These are phyloP conservation scores for Phytophthora vignae DNA, from an alignment of 352 stramenopile genomes.

Conservation along the genomic window DNA sequence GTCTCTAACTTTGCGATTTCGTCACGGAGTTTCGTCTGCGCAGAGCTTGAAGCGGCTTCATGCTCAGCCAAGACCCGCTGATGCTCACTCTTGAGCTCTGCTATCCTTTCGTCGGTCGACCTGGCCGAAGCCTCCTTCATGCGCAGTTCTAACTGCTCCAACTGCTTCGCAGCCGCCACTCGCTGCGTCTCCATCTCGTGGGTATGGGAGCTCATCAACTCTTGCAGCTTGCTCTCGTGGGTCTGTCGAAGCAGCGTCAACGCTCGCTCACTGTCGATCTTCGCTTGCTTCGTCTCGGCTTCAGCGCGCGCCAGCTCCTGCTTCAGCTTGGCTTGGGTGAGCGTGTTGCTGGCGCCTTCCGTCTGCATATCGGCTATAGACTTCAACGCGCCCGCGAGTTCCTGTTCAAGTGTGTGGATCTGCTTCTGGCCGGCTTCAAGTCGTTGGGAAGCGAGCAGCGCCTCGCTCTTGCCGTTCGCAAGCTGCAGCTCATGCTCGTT, in stretches of 20 bases:
- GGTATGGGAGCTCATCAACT: slow-evolving; percentile 32
- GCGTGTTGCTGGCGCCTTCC: slow-evolving; percentile 19
- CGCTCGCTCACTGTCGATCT: slow-evolving; percentile 23
- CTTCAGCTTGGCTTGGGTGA: slow-evolving; percentile 27
- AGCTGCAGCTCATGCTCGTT: slow-evolving; percentile 48
- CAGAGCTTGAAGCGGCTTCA: slow-evolving; percentile 24
- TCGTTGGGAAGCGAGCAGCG: slow-evolving; percentile 36
- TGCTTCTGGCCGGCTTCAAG: slow-evolving; percentile 36
- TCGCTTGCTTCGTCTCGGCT: slow-evolving; percentile 28
- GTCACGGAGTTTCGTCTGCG: slow-evolving; percentile 18
- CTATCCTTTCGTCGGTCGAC: slow-evolving; percentile 36
- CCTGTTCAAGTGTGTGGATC: slow-evolving; percentile 42
- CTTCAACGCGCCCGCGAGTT: slow-evolving; percentile 42
- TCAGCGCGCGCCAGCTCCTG: slow-evolving; percentile 37
- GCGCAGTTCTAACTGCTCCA: slow-evolving; percentile 28
- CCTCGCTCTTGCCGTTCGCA: slow-evolving; percentile 43
- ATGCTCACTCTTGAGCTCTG: slow-evolving; percentile 37
- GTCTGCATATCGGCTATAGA: slow-evolving; percentile 22
- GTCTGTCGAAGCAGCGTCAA: slow-evolving; percentile 22
- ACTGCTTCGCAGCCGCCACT: slow-evolving; percentile 8
- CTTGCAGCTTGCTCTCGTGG: slow-evolving; percentile 29
- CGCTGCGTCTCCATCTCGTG: slow-evolving; percentile 31
- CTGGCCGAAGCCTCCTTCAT: slow-evolving; percentile 23
- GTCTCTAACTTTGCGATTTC: slow-evolving; percentile 24
- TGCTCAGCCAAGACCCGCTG: slow-evolving; percentile 24